Conservation (phyloP, 371 early-diverging fungal genomes). For the Paraphysoderma sedebokerense region DNA sequence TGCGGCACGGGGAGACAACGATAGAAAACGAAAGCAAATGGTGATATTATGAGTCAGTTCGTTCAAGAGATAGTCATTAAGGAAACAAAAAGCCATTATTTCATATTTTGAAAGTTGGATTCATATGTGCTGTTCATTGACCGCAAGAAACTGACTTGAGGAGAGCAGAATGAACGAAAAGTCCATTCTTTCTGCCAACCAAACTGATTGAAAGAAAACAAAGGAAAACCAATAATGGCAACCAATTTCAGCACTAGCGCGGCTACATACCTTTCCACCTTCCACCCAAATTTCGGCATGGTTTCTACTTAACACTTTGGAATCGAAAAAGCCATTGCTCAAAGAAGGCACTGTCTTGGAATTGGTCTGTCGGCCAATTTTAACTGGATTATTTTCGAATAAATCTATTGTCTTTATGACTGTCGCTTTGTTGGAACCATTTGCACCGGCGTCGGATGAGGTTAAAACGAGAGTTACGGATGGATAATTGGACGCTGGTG, state of each 20-base stretch:
- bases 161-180: no score
- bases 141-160: no score
- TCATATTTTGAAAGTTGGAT: no score
- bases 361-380: slow-evolving; percentile 58
- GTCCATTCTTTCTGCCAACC: no score
- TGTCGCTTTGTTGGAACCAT: slow-evolving; percentile 39
- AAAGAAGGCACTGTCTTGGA: slow-evolving; percentile 41
- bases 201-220: background rate
- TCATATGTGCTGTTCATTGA: no score
- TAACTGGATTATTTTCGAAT: slow-evolving; percentile 20
- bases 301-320: slow-evolving; percentile 61
- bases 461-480: background rate
- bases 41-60: no score
- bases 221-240: background rate
- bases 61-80: no score
- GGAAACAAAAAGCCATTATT: no score
- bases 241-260: background rate
- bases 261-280: slow-evolving; percentile 32
- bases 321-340: slow-evolving; percentile 66
- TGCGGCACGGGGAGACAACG: background rate
- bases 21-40: background rate
- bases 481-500: background rate
- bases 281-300: slow-evolving; percentile 73
- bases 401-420: slow-evolving; percentile 43
- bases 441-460: slow-evolving; percentile 20